Evolutionary conservation across 768 basidiomycete species (phyloP).

Genomic region (Kwoniella dejecticola): DNA sequence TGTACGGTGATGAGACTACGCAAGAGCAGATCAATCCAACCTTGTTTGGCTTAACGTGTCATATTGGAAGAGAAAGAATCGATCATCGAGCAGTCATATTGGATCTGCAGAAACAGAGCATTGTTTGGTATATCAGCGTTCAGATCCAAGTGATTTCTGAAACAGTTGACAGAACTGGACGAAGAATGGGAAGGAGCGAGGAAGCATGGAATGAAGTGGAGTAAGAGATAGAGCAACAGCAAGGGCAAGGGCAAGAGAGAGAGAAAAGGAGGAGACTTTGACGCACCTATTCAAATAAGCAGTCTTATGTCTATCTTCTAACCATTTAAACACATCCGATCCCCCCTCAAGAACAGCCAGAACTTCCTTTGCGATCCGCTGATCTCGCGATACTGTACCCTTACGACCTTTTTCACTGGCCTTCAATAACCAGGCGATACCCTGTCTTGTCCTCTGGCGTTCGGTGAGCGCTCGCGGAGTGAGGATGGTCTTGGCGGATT

Average conservation of each 20-base stretch:
- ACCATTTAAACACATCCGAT: slow-evolving; percentile 63
- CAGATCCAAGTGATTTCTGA: too few relatives aligned
- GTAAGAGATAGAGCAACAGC: too few relatives aligned
- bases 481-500: slow-evolving; percentile 67
- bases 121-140: too few relatives aligned
- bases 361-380: slow-evolving; percentile 77
- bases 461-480: slow-evolving; percentile 75
- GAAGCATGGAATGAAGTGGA: not conserved
- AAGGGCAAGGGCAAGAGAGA: too few relatives aligned
- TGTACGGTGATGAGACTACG: too few relatives aligned
- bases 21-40: too few relatives aligned
- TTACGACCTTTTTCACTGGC: slow-evolving; percentile 65
- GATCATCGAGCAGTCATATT: slow-evolving; percentile 25
- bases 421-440: slow-evolving; percentile 71
- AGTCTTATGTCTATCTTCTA: slow-evolving; percentile 66
- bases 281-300: slow-evolving; percentile 68
- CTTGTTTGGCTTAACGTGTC: too few relatives aligned
- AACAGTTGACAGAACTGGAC: too few relatives aligned
- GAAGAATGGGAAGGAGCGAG: not conserved
- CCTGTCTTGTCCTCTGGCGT: slow-evolving; percentile 73
- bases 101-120: slow-evolving; percentile 17
- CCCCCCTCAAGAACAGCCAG: slow-evolving; percentile 68
- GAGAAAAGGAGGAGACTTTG: not conserved
- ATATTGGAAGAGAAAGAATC: too few relatives aligned
- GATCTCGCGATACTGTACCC: slow-evolving; percentile 61